Conservation (phyloP, 2,329 filamentous ascomycete genomes). For the Sporothrix brasiliensis region DNA sequence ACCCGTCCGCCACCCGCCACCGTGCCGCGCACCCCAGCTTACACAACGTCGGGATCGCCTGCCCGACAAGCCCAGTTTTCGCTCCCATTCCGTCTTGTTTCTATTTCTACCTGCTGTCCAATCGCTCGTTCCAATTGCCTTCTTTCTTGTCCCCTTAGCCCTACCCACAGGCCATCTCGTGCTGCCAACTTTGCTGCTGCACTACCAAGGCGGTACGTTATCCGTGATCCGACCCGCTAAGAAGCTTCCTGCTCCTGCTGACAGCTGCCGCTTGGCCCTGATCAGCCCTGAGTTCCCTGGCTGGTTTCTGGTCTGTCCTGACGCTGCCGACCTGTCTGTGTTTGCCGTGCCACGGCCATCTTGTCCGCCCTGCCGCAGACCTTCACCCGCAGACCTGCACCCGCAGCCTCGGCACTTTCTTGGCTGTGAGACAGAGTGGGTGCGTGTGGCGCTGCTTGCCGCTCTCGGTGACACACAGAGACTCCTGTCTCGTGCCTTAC, state of each 20-base stretch:
- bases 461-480: neutral
- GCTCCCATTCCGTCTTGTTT: neutral
- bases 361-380: neutral
- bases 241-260: neutral
- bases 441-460: neutral
- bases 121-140: neutral
- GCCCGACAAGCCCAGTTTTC: conserved; percentile 18
- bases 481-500: neutral
- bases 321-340: neutral
- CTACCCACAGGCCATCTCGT: neutral
- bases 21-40: neutral
- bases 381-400: conserved; percentile 3
- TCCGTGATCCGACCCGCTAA: conserved; percentile 5
- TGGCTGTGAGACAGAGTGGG: neutral
- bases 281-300: neutral
- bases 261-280: conserved; percentile 1
- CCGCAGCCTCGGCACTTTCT: neutral
- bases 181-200: conserved; percentile 11
- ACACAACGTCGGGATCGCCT: conserved; percentile 11
- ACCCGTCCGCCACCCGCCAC: conserved; percentile 3
- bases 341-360: neutral
- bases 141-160: neutral
- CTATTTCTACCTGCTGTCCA: neutral
- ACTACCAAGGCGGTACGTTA: neutral
- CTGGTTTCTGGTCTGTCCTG: neutral